Base-by-base conservation (phyloP, 192 early-diverging fungal genomes). In the Coemansia sp. region DNA sequence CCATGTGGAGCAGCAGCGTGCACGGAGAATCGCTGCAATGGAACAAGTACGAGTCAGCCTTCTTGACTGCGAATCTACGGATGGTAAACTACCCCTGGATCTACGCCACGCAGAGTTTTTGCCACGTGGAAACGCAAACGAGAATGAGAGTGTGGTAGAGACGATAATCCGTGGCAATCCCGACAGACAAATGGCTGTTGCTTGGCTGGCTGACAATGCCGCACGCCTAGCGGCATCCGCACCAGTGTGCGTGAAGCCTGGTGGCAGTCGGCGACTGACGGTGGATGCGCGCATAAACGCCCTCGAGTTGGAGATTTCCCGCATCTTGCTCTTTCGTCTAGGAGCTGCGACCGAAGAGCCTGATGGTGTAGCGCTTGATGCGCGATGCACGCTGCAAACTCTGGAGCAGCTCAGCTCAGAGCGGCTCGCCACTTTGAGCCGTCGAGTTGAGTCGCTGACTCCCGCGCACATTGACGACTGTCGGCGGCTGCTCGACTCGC, bases 381-480 rank as follows among this genome's bases (percentile, higher is more conserved):
- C 51, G 19, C 48, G 29, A 24, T 63, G 65, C 10, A 34, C 29
- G 1, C 60, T 81, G 53, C 6, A 51, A 5, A 51, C 44, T 0
- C 70, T 81, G 60, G 58, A 45, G 45, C 46, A 17, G 27, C 44
- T 65, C 50, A 67, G 48, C 55, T 36, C 38, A 6, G 74, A 76
- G 50, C 74, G 79, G 34, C 56, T 76, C 24, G 50, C 36, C 7
- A 65, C 74, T 29, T 67, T 88, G 63, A 77, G 75, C 15, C 85
- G 88, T 9, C 87, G 89, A 22, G 67, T 78, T 19, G 66, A 86
- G 45, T 63, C 71, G 2, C 70, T 92, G n/a, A 88, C 87, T 8
- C 44, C 72, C 0, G 50, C 74, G 6, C 72, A 88, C 62, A 62
- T 80, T 6, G 44, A 64, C 2, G 80, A 89, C 8, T 88, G 87